Conservation (phyloP, 225 moss, liverwort and hornwort species). For the Sphagnum tenellum region DNA sequence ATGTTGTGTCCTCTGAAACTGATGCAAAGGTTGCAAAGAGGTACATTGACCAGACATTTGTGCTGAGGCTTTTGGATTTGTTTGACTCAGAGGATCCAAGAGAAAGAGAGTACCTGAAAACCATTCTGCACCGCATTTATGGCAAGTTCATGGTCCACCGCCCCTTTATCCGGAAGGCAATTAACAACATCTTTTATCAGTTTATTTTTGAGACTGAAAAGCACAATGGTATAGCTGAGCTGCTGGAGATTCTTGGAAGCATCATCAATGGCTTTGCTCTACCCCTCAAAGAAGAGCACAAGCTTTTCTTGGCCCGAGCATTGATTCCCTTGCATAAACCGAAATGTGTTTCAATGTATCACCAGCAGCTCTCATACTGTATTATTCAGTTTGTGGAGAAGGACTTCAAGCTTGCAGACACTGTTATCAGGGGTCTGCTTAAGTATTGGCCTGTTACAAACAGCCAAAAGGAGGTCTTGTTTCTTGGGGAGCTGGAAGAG, state of each 20-base stretch:
- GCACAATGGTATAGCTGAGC: constrained; percentile 54
- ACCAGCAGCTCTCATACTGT: constrained; percentile 59
- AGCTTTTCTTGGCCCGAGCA: constrained; percentile 44
- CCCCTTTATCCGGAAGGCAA: constrained; percentile 54
- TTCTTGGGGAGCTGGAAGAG: constrained; percentile 91
- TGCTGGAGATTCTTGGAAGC: constrained; percentile 45
- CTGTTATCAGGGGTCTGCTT: constrained; percentile 45
- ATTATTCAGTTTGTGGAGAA: constrained; percentile 52
- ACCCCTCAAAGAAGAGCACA: constrained; percentile 60
- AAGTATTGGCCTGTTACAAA: constrained; percentile 58
- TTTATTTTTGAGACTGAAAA: constrained; percentile 61
- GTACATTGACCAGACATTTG: constrained; percentile 51
- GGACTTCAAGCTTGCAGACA: constrained; percentile 48
- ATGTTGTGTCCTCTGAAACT: constrained; percentile 42
- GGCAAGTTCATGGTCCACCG: constrained; percentile 55
- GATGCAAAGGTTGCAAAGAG: constrained; percentile 54
- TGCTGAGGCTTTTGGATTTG: constrained; percentile 38
- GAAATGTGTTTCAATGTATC: constrained; percentile 51
- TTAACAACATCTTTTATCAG: constrained; percentile 58
- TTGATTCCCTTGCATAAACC: constrained; percentile 58
- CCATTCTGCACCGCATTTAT: constrained; percentile 48
- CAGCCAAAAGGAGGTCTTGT: constrained; percentile 59
- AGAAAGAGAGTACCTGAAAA: constrained; percentile 50
- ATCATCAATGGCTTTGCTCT: constrained; percentile 64
- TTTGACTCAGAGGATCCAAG: constrained; percentile 56